Conservation (phyloP, 495 filamentous ascomycete genomes). For the Xylaria curta region DNA sequence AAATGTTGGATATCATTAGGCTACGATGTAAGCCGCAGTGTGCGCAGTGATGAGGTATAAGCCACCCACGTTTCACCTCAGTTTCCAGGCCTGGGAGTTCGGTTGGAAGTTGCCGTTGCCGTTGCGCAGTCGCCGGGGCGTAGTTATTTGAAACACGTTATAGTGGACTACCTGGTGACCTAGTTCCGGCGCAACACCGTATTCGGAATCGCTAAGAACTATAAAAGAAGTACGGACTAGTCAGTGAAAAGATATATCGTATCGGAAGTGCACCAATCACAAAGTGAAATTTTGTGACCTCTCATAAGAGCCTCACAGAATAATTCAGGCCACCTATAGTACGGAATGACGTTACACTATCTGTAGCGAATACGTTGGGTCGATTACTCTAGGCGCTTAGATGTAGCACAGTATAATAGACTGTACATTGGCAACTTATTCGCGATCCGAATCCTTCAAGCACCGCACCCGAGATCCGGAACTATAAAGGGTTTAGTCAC, state of each 20-base stretch:
- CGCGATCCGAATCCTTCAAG: not conserved
- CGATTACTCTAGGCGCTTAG: too few species aligned
- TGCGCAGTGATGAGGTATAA: not conserved
- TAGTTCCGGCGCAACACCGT: not conserved
- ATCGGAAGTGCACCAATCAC: too few species aligned
- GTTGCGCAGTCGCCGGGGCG: not conserved
- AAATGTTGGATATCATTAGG: constrained; percentile 8
- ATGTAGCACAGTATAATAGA: too few species aligned
- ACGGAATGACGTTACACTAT: too few species aligned
- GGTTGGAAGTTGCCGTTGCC: not conserved
- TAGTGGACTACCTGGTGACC: not conserved
- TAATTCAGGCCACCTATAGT: too few species aligned
- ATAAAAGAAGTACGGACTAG: too few species aligned
- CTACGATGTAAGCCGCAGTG: not conserved
- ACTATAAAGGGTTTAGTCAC: too few species aligned
- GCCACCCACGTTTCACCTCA: constrained; percentile 15
- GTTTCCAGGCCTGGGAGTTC: not conserved
- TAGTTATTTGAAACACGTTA: constrained; percentile 7
- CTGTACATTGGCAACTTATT: not conserved
- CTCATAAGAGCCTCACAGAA: too few species aligned
- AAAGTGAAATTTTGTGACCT: too few species aligned
- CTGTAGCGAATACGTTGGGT: too few species aligned
- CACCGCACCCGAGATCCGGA: not conserved
- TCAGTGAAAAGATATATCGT: too few species aligned
- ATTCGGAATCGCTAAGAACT: not conserved